Conservation (phyloP, 2,329 filamentous ascomycete genomes). For the Fusarium sarcochroum region DNA sequence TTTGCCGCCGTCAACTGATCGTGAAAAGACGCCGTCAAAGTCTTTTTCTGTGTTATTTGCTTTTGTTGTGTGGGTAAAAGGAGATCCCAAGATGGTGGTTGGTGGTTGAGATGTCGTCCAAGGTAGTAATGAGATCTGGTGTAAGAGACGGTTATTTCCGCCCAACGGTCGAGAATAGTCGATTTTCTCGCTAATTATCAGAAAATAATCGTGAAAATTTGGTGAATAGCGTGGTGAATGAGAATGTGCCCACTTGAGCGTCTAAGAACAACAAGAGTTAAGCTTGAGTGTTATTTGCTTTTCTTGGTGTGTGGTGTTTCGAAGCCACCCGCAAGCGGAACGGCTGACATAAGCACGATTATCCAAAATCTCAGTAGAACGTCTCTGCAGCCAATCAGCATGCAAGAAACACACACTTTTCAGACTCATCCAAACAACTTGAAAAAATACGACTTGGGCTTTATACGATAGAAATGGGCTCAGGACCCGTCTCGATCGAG, state of each 20-base stretch:
- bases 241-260: conserved; percentile 6
- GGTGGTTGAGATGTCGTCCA: conserved; percentile 12
- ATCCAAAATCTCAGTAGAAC: conserved; percentile 38
- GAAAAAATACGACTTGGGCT: conserved; percentile 20
- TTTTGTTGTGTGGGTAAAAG: conserved; percentile 31
- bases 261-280: neutral
- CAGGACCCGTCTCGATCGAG: conserved; percentile 56
- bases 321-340: conserved; percentile 22
- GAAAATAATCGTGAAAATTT: neutral
- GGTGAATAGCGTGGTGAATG: neutral
- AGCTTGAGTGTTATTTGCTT: conserved; percentile 28
- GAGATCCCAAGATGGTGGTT: conserved; percentile 20
- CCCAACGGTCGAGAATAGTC: neutral
- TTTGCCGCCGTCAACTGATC: conserved; percentile 13
- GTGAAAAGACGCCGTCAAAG: neutral
- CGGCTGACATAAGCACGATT: conserved; percentile 46
- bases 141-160: conserved; percentile 11
- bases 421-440: conserved; percentile 49
- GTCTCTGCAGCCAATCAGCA: conserved; percentile 55
- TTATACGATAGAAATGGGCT: conserved; percentile 43
- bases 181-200: neutral
- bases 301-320: conserved; percentile 34
- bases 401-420: conserved; percentile 52
- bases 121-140: conserved; percentile 3
- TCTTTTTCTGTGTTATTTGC: conserved; percentile 13